Evolutionary conservation across 2,329 filamentous ascomycete genomes (phyloP).

Genomic region (Exophiala sp.): DNA sequence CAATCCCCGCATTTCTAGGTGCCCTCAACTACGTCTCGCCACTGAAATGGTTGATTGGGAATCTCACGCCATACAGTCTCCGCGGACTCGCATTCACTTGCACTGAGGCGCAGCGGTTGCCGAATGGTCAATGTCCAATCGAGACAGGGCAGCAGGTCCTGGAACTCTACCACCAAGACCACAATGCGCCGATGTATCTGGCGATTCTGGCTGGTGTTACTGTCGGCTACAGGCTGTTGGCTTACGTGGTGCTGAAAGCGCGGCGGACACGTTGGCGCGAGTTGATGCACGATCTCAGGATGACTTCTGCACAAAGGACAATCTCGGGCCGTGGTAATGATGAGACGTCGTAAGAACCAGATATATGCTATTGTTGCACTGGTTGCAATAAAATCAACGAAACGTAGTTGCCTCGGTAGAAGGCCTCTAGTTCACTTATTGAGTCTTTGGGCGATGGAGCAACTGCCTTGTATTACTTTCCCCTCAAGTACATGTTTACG

Average conservation of each 20-base stretch:
- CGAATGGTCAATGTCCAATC: slow-evolving; percentile 61
- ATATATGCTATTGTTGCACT: neutral
- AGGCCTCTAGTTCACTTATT: neutral
- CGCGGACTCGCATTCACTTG: slow-evolving; percentile 62
- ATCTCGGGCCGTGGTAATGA: neutral
- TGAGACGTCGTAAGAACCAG: neutral
- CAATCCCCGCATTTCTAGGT: slow-evolving; percentile 63
- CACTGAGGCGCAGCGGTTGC: slow-evolving; percentile 55
- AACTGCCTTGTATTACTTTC: neutral
- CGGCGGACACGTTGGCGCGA: slow-evolving; percentile 24
- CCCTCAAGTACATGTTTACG: neutral
- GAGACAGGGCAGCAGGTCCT: slow-evolving; percentile 64
- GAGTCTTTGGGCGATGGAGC: neutral
- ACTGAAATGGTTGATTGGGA: slow-evolving; percentile 65
- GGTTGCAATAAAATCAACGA: neutral
- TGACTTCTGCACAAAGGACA: neutral
- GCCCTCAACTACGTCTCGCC: slow-evolving; percentile 68
- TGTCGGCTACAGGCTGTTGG: slow-evolving; percentile 61
- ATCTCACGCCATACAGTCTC: slow-evolving; percentile 64
- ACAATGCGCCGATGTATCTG: slow-evolving; percentile 59
- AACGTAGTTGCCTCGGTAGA: neutral
- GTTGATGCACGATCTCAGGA: neutral
- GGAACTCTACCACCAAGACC: slow-evolving; percentile 63
- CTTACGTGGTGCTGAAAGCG: slow-evolving; percentile 35
- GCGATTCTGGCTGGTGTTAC: slow-evolving; percentile 61